phyloP scores from a whole-genome alignment of 202 grass and related monocot species.

The Carex arenaria region DNA sequence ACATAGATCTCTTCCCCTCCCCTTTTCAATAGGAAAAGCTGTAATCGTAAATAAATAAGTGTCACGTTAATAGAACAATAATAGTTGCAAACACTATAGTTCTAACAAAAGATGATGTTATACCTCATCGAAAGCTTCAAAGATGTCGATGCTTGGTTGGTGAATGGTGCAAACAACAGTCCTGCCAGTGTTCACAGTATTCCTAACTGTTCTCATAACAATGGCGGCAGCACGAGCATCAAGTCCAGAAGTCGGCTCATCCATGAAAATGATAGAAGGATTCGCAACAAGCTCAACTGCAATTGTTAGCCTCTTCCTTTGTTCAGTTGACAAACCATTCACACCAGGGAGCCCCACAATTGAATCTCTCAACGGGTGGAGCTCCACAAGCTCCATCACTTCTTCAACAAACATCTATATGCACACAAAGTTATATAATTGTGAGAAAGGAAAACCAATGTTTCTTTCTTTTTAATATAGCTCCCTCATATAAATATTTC shows the following conservation, averaged over 20 bases:
- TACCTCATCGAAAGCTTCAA: slow-evolving; percentile 12
- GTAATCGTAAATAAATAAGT: background rate
- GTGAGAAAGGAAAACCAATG: too few relatives aligned
- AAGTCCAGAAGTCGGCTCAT: background rate
- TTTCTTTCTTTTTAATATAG: too few relatives aligned
- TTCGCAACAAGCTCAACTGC: background rate
- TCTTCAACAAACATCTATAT: background rate
- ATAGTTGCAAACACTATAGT: background rate
- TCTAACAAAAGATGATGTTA: too few relatives aligned
- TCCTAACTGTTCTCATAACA: slow-evolving; percentile 13
- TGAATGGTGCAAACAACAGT: slow-evolving; percentile 14
- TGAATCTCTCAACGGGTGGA: background rate
- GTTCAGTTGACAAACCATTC: background rate
- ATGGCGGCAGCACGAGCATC: slow-evolving; percentile 12
- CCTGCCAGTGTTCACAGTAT: background rate
- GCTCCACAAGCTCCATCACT: background rate
- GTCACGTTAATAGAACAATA: background rate
- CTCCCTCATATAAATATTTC: background rate
- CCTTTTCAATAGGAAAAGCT: slow-evolving; percentile 16
- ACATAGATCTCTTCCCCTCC: slow-evolving; percentile 14
- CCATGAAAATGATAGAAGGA: slow-evolving; percentile 6
- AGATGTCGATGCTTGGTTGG: slow-evolving; percentile 11
- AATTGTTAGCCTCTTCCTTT: background rate
- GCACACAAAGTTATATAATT: too few relatives aligned
- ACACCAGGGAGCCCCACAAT: background rate